These are phyloP conservation scores for Scutellaria barbata DNA, from an alignment of 257 asterid species.

Conservation along the genomic window DNA sequence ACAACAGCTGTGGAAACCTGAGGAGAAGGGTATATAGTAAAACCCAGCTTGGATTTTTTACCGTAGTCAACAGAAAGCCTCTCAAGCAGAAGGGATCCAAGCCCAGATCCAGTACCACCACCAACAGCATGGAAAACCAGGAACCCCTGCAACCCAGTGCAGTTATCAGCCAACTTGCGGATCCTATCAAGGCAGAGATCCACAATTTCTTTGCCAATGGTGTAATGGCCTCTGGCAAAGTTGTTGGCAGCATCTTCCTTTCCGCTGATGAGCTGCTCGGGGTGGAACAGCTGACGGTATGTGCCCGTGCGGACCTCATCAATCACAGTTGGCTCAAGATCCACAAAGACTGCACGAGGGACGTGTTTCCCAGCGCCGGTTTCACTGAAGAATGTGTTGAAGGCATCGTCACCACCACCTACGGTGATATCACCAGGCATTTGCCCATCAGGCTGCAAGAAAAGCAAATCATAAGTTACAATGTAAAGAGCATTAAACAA, in stretches of 20 bases:
- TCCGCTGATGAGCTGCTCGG: slow-evolving; percentile 64
- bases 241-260: slow-evolving; percentile 68
- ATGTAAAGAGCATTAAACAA: not conserved
- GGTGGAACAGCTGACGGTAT: slow-evolving; percentile 66
- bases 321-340: slow-evolving; percentile 63
- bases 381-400: slow-evolving; percentile 64
- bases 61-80: slow-evolving; percentile 65
- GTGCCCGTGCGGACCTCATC: slow-evolving; percentile 65
- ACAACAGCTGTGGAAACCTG: slow-evolving; percentile 70
- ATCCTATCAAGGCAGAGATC: slow-evolving; percentile 65
- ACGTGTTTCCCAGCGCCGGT: slow-evolving; percentile 69
- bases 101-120: slow-evolving; percentile 67
- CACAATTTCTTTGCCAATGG: slow-evolving; percentile 62
- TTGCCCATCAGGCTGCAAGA: slow-evolving; percentile 64
- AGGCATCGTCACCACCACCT: slow-evolving; percentile 65
- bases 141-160: slow-evolving; percentile 63
- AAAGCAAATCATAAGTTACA: not conserved
- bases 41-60: slow-evolving; percentile 57
- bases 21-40: slow-evolving; percentile 62
- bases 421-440: slow-evolving; percentile 62
- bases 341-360: slow-evolving; percentile 61
- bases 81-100: slow-evolving; percentile 59
- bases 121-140: slow-evolving; percentile 66
- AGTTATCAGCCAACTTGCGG: slow-evolving; percentile 63
- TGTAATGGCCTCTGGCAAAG: slow-evolving; percentile 68